Conservation (phyloP, 192 early-diverging fungal genomes). For the Backusella parvicylindrica region DNA sequence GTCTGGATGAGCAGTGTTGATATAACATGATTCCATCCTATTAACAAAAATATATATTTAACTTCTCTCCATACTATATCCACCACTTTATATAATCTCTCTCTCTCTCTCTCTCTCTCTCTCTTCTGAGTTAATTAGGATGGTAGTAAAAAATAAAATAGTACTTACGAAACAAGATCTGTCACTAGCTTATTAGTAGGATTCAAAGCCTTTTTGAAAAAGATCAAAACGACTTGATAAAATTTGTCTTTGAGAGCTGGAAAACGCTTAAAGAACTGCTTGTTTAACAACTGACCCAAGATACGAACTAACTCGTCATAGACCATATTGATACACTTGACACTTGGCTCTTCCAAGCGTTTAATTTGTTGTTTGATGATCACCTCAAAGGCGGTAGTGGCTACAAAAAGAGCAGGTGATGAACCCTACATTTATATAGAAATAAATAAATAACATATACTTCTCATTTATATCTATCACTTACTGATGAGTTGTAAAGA, state of each 20-base stretch:
- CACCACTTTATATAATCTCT: no score
- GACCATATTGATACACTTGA: constrained; percentile 93
- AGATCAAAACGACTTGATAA: constrained; percentile 91
- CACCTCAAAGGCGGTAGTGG: constrained; percentile 95
- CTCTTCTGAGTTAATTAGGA: no score
- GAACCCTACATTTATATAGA: constrained; percentile 60
- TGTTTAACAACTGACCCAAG: constrained; percentile 86
- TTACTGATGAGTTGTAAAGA: constrained; percentile 93
- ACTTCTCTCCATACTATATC: no score
- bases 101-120: no score
- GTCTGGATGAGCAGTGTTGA: constrained; percentile 99
- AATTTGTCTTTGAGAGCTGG: constrained; percentile 91
- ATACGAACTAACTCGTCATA: constrained; percentile 99
- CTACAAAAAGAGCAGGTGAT: constrained; percentile 96
- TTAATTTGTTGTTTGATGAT: constrained; percentile 99
- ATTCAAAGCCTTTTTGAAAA: constrained; percentile 85
- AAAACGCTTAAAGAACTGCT: constrained; percentile 93
- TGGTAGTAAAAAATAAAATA: background rate
- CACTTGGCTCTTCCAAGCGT: constrained; percentile 95
- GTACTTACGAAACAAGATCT: constrained; percentile 80
- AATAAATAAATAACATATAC: background rate
- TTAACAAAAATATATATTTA: background rate
- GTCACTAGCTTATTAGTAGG: constrained; percentile 94
- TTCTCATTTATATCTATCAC: background rate
- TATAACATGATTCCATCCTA: constrained; percentile 92